Evolutionary conservation across 495 filamentous ascomycete genomes (phyloP), one percentile per base, ranked within the genome.

Genomic region (Neurospora sp.): DNA sequence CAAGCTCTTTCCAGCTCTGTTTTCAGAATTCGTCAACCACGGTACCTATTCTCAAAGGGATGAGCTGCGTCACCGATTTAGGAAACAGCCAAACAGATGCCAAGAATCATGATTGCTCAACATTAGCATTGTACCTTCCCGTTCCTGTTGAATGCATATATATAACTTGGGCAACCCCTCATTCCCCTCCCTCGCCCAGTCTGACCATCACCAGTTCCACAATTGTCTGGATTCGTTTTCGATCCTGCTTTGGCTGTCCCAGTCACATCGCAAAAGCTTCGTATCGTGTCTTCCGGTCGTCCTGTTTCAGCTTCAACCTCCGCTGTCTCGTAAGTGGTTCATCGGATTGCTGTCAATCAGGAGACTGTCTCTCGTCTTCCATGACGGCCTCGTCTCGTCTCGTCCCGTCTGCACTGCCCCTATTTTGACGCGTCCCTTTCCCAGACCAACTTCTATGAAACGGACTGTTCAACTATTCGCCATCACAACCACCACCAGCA

Each of bases 291-390:
- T 21, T 48, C 10, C 9, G n/a, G n/a, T 13, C n/a, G 9, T 4
- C 3, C 54, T 62, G 54, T 62, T 62, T 62, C 54, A 62, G 54
- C 54, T 62, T 19, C 28, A 62, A 31, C 17, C 54, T 34, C 54
- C 24, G 28, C 8, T 66, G 15, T 34, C 54, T 66, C 54, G 54
- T 66, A 34, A 66, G 54, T 66, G 54, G 28, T 69, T 66, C 40
- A 21, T 11, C 71, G 17, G 45, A 70, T 74, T 71, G 72, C 70
- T 54, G 69, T 59, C 38, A 39, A 77, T 75, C 76, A 74, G 70
- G 70, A 75, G 76, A 77, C 70, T 36, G 40, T 15, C 66, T 28
- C 71, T 37, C 71, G 24, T 34, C 45, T 54, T 28, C 45, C 21
- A 54, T 13, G 21, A 54, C 45, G 21, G 45, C 45, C 21, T 28